Percentiles rank a stretch among this genome's conserved stretches.
Conservation (phyloP, 495 filamentous ascomycete genomes). For the Hypoxylon fragiforme region DNA sequence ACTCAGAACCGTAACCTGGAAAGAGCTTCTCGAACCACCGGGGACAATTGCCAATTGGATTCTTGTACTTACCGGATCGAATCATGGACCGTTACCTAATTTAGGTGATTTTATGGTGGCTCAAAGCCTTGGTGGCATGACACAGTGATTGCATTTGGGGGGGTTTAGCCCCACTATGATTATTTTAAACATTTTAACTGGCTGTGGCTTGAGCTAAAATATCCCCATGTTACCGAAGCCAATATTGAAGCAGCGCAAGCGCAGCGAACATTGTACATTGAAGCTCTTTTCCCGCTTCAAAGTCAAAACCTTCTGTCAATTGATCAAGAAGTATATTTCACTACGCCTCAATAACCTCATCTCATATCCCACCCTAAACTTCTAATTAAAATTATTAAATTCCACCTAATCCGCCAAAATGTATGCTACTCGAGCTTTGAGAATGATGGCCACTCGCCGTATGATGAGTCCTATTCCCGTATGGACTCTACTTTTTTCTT, state of each 20-base stretch:
- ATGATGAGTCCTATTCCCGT: slow-evolving; percentile 82
- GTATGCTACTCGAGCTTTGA: slow-evolving; percentile 64
- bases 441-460: slow-evolving; percentile 61
- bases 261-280: too few relatives aligned
- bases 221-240: too few relatives aligned
- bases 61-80: slow-evolving; percentile 37
- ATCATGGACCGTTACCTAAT: slow-evolving; percentile 34
- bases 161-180: slow-evolving; percentile 25
- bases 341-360: slow-evolving; percentile 1
- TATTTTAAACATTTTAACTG: slow-evolving; percentile 30
- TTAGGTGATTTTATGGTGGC: too few relatives aligned
- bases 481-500: slow-evolving; percentile 45
- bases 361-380: slow-evolving; percentile 8
- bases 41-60: too few relatives aligned
- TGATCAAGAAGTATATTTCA: slow-evolving; percentile 3
- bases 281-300: slow-evolving; percentile 22
- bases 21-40: slow-evolving; percentile 27
- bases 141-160: slow-evolving; percentile 26
- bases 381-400: slow-evolving; percentile 14
- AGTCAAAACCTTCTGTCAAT: slow-evolving; percentile 9
- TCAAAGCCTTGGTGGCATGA: slow-evolving; percentile 38
- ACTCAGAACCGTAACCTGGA: slow-evolving; percentile 10
- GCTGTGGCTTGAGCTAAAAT: slow-evolving; percentile 26
- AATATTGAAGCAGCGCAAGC: too few relatives aligned
- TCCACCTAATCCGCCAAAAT: slow-evolving; percentile 52